Evolutionary conservation across 768 basidiomycete species (phyloP), one percentile per base, ranked within the genome.

Genomic region (Tylopilus vinaceipallidus): DNA sequence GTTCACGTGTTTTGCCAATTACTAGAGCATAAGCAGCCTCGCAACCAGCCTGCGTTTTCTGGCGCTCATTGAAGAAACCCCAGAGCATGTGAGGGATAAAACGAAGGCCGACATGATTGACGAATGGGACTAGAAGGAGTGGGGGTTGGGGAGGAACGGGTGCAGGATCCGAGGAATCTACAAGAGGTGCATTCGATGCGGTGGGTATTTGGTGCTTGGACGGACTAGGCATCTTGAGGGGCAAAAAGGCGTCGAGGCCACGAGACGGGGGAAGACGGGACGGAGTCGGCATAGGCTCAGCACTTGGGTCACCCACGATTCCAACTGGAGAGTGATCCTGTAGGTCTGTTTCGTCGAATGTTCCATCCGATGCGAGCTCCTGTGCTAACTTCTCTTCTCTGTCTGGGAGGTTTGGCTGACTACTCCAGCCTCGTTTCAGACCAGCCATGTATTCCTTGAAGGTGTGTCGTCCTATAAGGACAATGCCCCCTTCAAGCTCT

Each of bases 401-500:
- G 62, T 91, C 88, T 45, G 86, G 71, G 43, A 79, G 78, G 40
- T 84, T 77, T 27, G 91, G 66, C 1, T 81, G 75, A 24, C 84
- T 83, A 17, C 85, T 82, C 89, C 91, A 99, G 2, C 97, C 97
- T 46, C 79, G 76, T 62, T 78, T 81, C 35, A 98, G 64, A 3
- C 95, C 97, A 47, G 83, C 77, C 81, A 98, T 82, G 67, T 90
- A 98, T 71, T 99, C 97, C 72, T 98, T 99, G 70, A 95, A 79
- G 1, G 91, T 88, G 30, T 89, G 83, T 42, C 97, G 81, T 4
- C 97, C 97, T 26, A 99, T 68, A 49, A 99, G 73, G 49, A 97
- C 77, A 34, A 84, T 77, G 2, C 95, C 95, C 12, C 94, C 94
- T n/a, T 84, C 81, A 9, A 91, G 73, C 53, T 86, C 83, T 17